Percentiles rank a stretch among this genome's conserved stretches.
Evolutionary conservation across 192 early-diverging fungal species (phyloP).

Genomic region (Gaertneriomyces sp.): DNA sequence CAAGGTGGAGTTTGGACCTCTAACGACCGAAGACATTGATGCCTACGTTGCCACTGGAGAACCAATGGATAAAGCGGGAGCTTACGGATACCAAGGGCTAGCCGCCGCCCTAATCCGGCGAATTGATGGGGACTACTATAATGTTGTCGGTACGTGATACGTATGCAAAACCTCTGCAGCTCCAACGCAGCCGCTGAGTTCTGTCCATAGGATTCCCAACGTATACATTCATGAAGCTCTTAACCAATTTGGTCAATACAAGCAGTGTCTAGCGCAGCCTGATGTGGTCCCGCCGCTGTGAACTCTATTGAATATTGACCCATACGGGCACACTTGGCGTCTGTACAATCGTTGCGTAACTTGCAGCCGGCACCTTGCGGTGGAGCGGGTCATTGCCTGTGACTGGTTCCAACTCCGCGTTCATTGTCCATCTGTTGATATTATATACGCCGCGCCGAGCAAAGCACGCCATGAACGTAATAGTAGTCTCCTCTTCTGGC

Average conservation of each 20-base stretch:
- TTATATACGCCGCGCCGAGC: slow-evolving; percentile 64
- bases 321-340: slow-evolving; percentile 3
- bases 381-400: background rate
- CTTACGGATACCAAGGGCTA: slow-evolving; percentile 79
- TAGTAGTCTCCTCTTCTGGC: slow-evolving; percentile 46
- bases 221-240: no score
- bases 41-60: slow-evolving; percentile 64
- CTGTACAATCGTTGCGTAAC: background rate
- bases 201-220: no score
- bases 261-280: no score
- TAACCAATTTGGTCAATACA: no score
- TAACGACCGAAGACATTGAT: slow-evolving; percentile 59
- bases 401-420: slow-evolving; percentile 16
- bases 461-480: slow-evolving; percentile 56
- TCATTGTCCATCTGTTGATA: slow-evolving; percentile 70
- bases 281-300: background rate
- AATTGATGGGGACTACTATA: slow-evolving; percentile 83
- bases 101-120: slow-evolving; percentile 66
- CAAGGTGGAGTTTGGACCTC: slow-evolving; percentile 59
- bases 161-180: background rate
- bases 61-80: slow-evolving; percentile 62
- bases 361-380: background rate
- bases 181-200: no score
- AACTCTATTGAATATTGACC: background rate
- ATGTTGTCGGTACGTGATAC: slow-evolving; percentile 57